Conservation (phyloP, 2,329 filamentous ascomycete genomes). For the Clarireedia hainanense region DNA sequence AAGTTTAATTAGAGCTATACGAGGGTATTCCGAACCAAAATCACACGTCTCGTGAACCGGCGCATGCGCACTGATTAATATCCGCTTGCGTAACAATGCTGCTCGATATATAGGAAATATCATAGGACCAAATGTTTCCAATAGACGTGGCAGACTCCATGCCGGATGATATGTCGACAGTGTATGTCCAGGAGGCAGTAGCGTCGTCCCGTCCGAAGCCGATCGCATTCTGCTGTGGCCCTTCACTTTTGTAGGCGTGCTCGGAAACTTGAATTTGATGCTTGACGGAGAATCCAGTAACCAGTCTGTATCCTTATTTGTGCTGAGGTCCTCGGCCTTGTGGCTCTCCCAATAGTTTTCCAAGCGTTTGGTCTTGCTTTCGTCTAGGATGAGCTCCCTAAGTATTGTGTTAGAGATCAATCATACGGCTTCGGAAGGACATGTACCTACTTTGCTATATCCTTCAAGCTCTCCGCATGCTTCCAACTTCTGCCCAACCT, state of each 20-base stretch:
- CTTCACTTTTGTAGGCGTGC: slow-evolving; percentile 28
- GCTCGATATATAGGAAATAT: slow-evolving; percentile 88
- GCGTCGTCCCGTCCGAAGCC: slow-evolving; percentile 51
- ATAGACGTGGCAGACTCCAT: slow-evolving; percentile 66
- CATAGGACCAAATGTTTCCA: slow-evolving; percentile 81
- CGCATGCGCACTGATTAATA: slow-evolving; percentile 77
- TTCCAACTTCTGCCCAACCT: slow-evolving; percentile 83
- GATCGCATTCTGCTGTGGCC: slow-evolving; percentile 50
- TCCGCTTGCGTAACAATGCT: slow-evolving; percentile 76
- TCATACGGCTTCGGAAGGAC: too few relatives aligned
- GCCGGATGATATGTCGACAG: slow-evolving; percentile 79
- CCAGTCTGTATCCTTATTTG: slow-evolving; percentile 21
- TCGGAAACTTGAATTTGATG: slow-evolving; percentile 37
- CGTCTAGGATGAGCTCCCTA: slow-evolving; percentile 57
- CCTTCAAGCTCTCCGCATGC: slow-evolving; percentile 69
- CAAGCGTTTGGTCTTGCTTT: slow-evolving; percentile 53
- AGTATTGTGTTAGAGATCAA: slow-evolving; percentile 18
- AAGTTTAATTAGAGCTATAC: not conserved
- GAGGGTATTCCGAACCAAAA: slow-evolving; percentile 55
- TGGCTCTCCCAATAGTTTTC: slow-evolving; percentile 74
- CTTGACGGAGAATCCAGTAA: slow-evolving; percentile 31
- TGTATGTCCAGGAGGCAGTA: slow-evolving; percentile 53
- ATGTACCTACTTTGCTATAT: slow-evolving; percentile 55
- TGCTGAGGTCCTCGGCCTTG: slow-evolving; percentile 30
- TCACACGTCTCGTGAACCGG: slow-evolving; percentile 83